Evolutionary conservation across 495 filamentous ascomycete genomes (phyloP).

Genomic region (Pyrenula aspistea): DNA sequence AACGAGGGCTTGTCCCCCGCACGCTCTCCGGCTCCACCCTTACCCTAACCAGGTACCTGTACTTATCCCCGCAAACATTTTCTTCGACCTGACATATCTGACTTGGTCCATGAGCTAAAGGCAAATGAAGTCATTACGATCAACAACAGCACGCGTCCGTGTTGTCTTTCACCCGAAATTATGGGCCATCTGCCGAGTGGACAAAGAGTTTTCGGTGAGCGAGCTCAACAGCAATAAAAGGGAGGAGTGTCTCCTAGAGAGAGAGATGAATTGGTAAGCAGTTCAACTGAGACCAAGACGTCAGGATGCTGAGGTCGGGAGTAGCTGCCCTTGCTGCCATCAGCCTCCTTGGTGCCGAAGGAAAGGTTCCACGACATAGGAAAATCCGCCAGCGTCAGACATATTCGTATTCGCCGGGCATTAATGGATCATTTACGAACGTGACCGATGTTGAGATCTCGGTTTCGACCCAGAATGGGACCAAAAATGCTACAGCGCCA

Average conservation of each 20-base stretch:
- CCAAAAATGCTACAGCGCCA: slow-evolving; percentile 8
- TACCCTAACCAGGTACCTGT: background rate
- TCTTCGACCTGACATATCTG: background rate
- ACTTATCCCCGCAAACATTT: background rate
- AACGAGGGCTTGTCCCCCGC: background rate
- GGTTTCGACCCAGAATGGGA: background rate
- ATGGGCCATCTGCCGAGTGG: background rate
- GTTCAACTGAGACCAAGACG: background rate
- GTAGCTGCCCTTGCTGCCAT: background rate
- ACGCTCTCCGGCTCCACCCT: background rate
- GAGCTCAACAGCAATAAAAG: background rate
- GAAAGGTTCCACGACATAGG: background rate
- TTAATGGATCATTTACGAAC: background rate
- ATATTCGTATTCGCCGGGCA: background rate
- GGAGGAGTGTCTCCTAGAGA: background rate
- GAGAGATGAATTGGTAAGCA: background rate
- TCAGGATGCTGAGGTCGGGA: background rate
- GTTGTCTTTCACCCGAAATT: background rate
- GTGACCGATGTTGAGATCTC: background rate
- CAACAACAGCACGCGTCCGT: too few relatives aligned
- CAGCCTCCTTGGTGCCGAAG: background rate
- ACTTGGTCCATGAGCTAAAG: background rate
- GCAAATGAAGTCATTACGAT: background rate
- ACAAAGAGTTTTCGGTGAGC: background rate
- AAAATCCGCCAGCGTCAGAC: background rate